Conservation (phyloP, 2,329 filamentous ascomycete genomes). For the Pseudogymnoascus sp. region DNA sequence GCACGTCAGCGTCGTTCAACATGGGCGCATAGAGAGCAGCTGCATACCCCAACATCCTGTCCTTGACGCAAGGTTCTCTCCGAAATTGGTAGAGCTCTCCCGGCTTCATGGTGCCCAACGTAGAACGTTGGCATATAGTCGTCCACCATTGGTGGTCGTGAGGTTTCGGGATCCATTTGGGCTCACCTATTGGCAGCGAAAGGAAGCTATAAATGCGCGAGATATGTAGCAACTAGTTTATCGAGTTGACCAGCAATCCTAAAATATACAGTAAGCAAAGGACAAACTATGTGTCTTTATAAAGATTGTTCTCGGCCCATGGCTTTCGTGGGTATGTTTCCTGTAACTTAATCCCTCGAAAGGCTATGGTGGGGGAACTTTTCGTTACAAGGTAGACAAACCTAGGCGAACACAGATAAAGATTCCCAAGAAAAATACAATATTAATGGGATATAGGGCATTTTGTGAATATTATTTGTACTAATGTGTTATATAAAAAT, state of each 20-base stretch:
- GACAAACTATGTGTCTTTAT: background rate
- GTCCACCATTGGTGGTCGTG: slow-evolving; percentile 19
- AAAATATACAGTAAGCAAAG: slow-evolving; percentile 6
- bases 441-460: slow-evolving; percentile 2
- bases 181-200: background rate
- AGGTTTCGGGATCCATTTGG: slow-evolving; percentile 9
- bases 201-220: background rate
- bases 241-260: background rate
- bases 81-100: slow-evolving; percentile 51
- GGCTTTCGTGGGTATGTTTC: background rate
- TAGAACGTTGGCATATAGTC: slow-evolving; percentile 50
- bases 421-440: background rate
- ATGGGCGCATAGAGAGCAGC: slow-evolving; percentile 12
- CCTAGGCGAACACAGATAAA: slow-evolving; percentile 7
- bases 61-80: slow-evolving; percentile 60
- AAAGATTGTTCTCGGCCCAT: background rate
- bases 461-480: background rate
- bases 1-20: slow-evolving; percentile 21
- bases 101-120: slow-evolving; percentile 67
- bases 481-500: slow-evolving; percentile 2
- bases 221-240: background rate
- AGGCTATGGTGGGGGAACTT: slow-evolving; percentile 8
- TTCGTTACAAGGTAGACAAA: slow-evolving; percentile 9
- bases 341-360: background rate
- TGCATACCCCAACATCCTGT: slow-evolving; percentile 61